Percentiles rank a stretch among this genome's conserved stretches.
phyloP scores from a whole-genome alignment of 164 flowering plant genomes.

The Brasenia schreberi region DNA sequence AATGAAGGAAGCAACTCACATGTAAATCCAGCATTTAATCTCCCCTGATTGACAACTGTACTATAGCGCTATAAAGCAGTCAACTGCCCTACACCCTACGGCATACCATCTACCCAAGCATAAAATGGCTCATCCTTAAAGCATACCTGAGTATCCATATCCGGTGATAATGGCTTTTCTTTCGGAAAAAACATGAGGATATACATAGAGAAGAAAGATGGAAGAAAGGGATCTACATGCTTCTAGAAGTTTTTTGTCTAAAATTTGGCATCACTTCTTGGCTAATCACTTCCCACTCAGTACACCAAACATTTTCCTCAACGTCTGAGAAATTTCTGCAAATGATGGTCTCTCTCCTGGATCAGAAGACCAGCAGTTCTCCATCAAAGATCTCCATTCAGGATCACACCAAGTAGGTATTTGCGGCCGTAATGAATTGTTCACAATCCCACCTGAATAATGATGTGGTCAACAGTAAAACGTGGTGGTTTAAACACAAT shows the following conservation, averaged over 20 bases:
- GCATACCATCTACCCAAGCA: conserved; percentile 13
- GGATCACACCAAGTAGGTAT: conserved; percentile 97
- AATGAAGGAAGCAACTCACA: conserved; percentile 20
- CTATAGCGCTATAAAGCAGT: background rate
- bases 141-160: conserved; percentile 13
- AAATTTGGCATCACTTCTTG: conserved; percentile 1
- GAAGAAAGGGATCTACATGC: background rate
- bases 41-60: conserved; percentile 11
- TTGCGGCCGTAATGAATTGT: conserved; percentile 81
- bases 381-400: conserved; percentile 95
- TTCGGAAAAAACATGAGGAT: conserved; percentile 10
- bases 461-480: background rate
- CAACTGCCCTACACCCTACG: conserved; percentile 1
- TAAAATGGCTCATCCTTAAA: conserved; percentile 9
- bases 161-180: conserved; percentile 9
- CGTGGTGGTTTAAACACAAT: no score
- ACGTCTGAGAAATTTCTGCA: conserved; percentile 74
- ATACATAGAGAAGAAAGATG: conserved; percentile 10
- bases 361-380: conserved; percentile 86
- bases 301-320: conserved; percentile 90
- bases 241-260: no score
- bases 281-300: conserved; percentile 57
- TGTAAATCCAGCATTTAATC: conserved; percentile 10
- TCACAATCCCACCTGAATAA: conserved; percentile 81
- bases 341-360: conserved; percentile 82